Base-by-base conservation (phyloP, 768 basidiomycete genomes). In the Zangia roseola region DNA sequence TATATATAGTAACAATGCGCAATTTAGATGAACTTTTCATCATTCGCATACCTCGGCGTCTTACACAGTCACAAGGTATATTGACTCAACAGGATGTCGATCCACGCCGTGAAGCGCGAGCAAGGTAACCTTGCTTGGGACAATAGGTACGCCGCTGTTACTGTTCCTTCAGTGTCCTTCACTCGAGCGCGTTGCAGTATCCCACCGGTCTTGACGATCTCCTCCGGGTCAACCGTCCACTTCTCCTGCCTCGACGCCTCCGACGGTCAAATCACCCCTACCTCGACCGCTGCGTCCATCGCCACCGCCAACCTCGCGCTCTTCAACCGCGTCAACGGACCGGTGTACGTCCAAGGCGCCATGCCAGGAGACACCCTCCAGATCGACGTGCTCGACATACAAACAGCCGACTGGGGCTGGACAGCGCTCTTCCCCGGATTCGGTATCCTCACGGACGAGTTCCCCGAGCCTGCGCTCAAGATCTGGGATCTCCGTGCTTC, bases 231-330 rank as follows among this genome's bases (percentile, higher is more conserved):
- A 4, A 75, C 71, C 5, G 69, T 84, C 50, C 70, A 71, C 21
- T 81, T 83, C 56, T 79, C 81, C 57, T 84, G 82, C 52, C 71
- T 82, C n/a, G 81, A 84, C 58, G 81, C 75, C 2, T 82, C 81
- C 21, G 83, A 82, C 53, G 81, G 80, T 1, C 81, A 84, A 62
- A 70, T 84, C 48, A 76, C 71, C 1, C 58, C 73, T 21, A 49
- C 67, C 5, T 78, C 78, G 6, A 75, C 72, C 16, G 50, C 62
- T 3, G 45, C 49, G 1, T 52, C 70, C 21, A 56, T 83, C 30
- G 52, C 63, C 13, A 60, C 72, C 2, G 62, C 83, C 50, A 67
- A 74, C 6, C 71, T 83, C 55, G 59, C 74, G 4, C 73, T 72
- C 40, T 70, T 80, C 31, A 78, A 79, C 56, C 81, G 80, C 69